Evolutionary conservation across 108 stramenopile species (phyloP), one percentile per base, ranked within the genome.

Genomic region (Skeletonema potamos): DNA sequence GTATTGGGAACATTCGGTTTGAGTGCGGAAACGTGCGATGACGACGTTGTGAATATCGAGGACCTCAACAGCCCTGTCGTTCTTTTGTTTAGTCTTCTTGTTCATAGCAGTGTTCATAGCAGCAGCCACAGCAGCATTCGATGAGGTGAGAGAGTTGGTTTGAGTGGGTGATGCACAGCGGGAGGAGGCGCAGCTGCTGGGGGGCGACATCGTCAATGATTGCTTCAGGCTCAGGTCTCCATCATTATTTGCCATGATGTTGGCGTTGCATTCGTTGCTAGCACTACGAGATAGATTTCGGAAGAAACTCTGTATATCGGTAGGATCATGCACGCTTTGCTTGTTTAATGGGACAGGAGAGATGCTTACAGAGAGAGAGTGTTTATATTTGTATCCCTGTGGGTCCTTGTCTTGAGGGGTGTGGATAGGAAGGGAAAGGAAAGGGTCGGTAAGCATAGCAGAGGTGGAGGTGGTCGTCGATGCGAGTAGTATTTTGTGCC

Each of bases 1-100:
- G 36, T 66, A 77, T n/a, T 62, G 17, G 11, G 76, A 64, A 44
- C 76, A 77, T 37, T 77, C 76, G 9, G 76, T 77, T 64, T 77
- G 76, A 26, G 76, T 77, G 32, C 54, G 55, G 44, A 77, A 77
- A 1, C 76, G 56, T 2, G 69, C 68, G 59, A 77, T 64, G 64
- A 77, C 54, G 1, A 22, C 22, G 4, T n/a, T 54, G 20, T 15
- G 36, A 5, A 30, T 57, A 51, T 65, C 13, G 64, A 59, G 58
- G 27, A 77, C 69, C 33, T 77, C 69, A 29, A 77, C 76, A 3
- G 54, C 22, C 54, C 61, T 77, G 46, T 68, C 68, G 24, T 70
- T 77, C 22, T 77, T 69, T 51, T 56, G 66, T 24, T 54, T 56
- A 13, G 3, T 48, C 36, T 68, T 76, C 2, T 3, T 54, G 17